phyloP scores from a whole-genome alignment of 768 basidiomycete species.

The Phallus indusiatus region DNA sequence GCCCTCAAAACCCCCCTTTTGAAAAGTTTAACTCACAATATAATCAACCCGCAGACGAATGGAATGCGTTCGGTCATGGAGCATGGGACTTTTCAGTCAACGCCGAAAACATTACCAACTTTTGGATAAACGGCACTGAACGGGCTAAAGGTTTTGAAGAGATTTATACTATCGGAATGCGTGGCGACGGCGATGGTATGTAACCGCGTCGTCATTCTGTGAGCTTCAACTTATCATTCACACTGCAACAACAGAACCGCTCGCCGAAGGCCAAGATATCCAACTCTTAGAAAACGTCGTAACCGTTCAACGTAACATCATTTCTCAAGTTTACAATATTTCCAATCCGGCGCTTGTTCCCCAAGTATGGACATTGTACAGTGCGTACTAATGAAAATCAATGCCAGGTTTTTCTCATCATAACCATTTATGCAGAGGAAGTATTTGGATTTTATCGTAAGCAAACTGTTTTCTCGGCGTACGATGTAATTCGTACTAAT shows the following conservation, averaged over 20 bases:
- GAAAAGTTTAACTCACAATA: too few species aligned
- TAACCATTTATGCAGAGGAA: constrained; percentile 32
- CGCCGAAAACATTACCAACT: constrained; percentile 43
- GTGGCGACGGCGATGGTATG: constrained; percentile 38
- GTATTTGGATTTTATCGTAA: constrained; percentile 50
- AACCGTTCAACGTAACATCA: constrained; percentile 49
- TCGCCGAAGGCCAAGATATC: constrained; percentile 42
- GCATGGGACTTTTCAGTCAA: constrained; percentile 57
- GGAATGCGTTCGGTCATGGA: constrained; percentile 45
- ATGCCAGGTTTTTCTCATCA: background rate
- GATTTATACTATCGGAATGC: constrained; percentile 60
- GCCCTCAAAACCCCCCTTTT: too few species aligned
- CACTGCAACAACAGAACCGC: constrained; percentile 33
- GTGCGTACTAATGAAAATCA: constrained; percentile 17
- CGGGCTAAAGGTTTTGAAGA: constrained; percentile 53
- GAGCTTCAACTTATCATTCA: too few species aligned
- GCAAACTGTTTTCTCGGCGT: background rate
- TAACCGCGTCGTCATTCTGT: too few species aligned
- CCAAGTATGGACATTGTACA: constrained; percentile 52
- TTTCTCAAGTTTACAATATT: constrained; percentile 40
- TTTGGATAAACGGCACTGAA: constrained; percentile 51
- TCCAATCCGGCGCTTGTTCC: constrained; percentile 42
- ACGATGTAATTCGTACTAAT: constrained; percentile 1
- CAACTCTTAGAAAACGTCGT: constrained; percentile 46
- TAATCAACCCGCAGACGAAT: too few species aligned